Evolutionary conservation across 129 eudicot genomes (phyloP).

Genomic region (Chrysanthemum lavandulifolium): DNA sequence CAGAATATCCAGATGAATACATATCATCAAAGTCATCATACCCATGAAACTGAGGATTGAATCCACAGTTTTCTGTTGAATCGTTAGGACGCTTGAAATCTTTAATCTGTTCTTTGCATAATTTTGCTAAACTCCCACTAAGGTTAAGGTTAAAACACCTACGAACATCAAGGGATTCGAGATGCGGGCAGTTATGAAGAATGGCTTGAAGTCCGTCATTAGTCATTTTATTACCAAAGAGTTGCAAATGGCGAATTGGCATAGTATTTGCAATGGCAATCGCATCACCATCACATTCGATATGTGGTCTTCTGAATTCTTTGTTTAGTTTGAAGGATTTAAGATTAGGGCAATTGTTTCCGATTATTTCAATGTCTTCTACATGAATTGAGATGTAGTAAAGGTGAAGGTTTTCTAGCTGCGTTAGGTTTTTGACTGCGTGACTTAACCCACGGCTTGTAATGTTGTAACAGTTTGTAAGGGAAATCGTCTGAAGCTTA

Average conservation of each 20-base stretch:
- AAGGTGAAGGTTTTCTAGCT: conserved; percentile 58
- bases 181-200: conserved; percentile 53
- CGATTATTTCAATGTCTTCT: conserved; percentile 23
- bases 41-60: conserved; percentile 25
- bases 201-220: conserved; percentile 65
- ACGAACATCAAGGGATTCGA: conserved; percentile 70
- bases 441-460: conserved; percentile 21
- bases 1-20: conserved; percentile 44
- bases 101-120: conserved; percentile 46
- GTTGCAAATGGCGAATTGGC: conserved; percentile 64
- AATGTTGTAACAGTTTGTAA: conserved; percentile 36
- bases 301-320: conserved; percentile 8
- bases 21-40: conserved; percentile 43
- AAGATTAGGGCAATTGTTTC: too few relatives aligned
- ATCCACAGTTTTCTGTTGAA: conserved; percentile 47
- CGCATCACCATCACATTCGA: conserved; percentile 50
- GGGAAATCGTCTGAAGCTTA: conserved; percentile 45
- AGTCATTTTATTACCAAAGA: conserved; percentile 63
- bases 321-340: too few relatives aligned
- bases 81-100: conserved; percentile 49
- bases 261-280: conserved; percentile 57
- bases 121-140: conserved; percentile 41
- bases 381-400: conserved; percentile 18
- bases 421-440: conserved; percentile 41
- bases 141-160: conserved; percentile 57